These are phyloP conservation scores for Kuraishia floccosa DNA, from an alignment of 805 yeast genomes.

Conservation along the genomic window DNA sequence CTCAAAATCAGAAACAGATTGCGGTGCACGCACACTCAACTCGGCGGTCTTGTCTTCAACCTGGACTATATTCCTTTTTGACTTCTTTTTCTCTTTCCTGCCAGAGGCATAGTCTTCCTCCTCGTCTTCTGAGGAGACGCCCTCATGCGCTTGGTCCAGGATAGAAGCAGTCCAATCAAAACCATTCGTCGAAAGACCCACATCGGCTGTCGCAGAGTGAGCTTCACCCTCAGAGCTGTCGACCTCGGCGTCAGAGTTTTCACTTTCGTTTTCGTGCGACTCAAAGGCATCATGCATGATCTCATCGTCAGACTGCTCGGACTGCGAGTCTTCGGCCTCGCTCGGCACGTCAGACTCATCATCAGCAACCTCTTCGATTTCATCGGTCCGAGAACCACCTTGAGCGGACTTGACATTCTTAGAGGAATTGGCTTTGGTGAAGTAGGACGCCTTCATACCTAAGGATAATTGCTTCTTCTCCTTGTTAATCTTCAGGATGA, in stretches of 20 bases:
- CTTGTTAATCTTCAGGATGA: conserved; percentile 49
- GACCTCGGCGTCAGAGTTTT: conserved; percentile 17
- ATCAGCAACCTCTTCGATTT: conserved; percentile 9
- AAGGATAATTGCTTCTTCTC: conserved; percentile 70
- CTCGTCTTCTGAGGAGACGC: conserved; percentile 41
- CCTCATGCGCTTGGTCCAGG: conserved; percentile 66
- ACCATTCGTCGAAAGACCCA: conserved; percentile 72
- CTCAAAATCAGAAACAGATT: conserved; percentile 86
- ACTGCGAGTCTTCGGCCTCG: conserved; percentile 10
- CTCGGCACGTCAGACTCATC: conserved; percentile 7
- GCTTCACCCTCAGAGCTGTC: conserved; percentile 16
- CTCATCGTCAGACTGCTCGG: conserved; percentile 11
- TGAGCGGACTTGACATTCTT: conserved; percentile 11
- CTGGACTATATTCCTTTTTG: conserved; percentile 24
- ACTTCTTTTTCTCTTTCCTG: conserved; percentile 33
- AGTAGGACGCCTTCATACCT: conserved; percentile 93
- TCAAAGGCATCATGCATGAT: conserved; percentile 1
- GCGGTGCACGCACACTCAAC: conserved; percentile 76
- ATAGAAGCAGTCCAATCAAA: conserved; percentile 95
- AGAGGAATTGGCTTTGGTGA: conserved; percentile 20
- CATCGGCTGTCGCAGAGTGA: conserved; percentile 13
- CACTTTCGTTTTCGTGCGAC: conserved; percentile 10
- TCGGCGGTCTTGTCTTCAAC: conserved; percentile 80
- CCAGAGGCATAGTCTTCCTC: conserved; percentile 29
- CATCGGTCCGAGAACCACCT: conserved; percentile 13